A percentile compares a stretch with the other conserved stretches of the same genome.
Evolutionary conservation across 2,329 filamentous ascomycete species (phyloP).

Genomic region (Fusarium miscanthi): DNA sequence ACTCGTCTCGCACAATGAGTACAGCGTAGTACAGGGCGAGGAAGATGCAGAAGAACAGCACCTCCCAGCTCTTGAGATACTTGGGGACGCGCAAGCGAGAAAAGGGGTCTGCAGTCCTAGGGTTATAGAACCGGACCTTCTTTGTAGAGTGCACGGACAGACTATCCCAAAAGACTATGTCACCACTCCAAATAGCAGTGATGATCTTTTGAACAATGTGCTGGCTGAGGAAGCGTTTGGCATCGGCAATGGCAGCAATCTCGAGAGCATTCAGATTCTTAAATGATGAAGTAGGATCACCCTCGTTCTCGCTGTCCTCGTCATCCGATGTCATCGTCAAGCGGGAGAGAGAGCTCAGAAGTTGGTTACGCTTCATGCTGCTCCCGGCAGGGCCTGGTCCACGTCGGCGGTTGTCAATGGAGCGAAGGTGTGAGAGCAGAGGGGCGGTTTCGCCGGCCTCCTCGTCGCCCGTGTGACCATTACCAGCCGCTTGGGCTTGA

Average conservation of each 20-base stretch:
- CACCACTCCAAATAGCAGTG: constrained; percentile 85
- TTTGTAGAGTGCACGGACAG: constrained; percentile 80
- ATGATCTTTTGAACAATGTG: constrained; percentile 84
- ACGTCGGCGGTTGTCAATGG: constrained; percentile 38
- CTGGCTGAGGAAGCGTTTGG: constrained; percentile 87
- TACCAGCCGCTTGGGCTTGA: constrained; percentile 9
- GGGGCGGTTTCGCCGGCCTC: constrained; percentile 61
- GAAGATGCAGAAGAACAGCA: constrained; percentile 81
- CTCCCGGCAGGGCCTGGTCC: constrained; percentile 50
- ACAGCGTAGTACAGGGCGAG: constrained; percentile 88
- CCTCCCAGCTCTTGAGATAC: constrained; percentile 87
- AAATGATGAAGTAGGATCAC: constrained; percentile 77
- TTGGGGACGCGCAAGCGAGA: constrained; percentile 81
- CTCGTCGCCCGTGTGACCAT: constrained; percentile 45
- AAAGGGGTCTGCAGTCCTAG: constrained; percentile 74
- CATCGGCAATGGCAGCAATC: constrained; percentile 82
- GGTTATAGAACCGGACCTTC: constrained; percentile 80
- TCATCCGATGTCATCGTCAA: constrained; percentile 57
- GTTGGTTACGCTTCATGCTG: constrained; percentile 58
- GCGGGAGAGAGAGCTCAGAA: constrained; percentile 66
- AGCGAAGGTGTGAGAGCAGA: constrained; percentile 54
- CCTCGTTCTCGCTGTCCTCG: constrained; percentile 57
- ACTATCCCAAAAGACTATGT: constrained; percentile 87
- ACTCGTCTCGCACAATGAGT: constrained; percentile 76
- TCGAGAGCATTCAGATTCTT: constrained; percentile 86